A percentile compares a stretch with the other conserved stretches of the same genome.
Evolutionary conservation across 805 yeast species (phyloP).

Genomic region (Lipomyces spencermartinsiae): DNA sequence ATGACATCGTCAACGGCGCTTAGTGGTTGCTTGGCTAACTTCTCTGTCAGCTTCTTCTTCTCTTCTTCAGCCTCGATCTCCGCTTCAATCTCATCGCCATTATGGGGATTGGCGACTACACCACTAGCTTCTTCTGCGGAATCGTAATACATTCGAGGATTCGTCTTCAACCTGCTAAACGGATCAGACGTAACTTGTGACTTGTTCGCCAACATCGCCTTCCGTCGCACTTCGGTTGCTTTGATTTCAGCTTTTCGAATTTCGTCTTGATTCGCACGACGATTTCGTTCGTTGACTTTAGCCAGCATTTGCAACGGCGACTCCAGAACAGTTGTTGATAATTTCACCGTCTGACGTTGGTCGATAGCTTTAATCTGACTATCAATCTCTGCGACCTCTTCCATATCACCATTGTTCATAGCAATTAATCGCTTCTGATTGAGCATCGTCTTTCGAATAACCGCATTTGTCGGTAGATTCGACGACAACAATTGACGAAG

Average conservation of each 20-base stretch:
- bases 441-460: constrained; percentile 72
- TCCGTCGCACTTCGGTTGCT: constrained; percentile 59
- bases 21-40: constrained; percentile 29
- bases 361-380: constrained; percentile 45
- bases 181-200: constrained; percentile 64
- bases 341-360: constrained; percentile 12
- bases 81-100: constrained; percentile 56
- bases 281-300: constrained; percentile 81
- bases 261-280: constrained; percentile 76
- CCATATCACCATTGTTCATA: constrained; percentile 51
- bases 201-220: constrained; percentile 38
- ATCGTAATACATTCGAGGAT: constrained; percentile 77
- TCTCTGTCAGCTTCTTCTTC: constrained; percentile 49
- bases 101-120: constrained; percentile 55
- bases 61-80: constrained; percentile 50
- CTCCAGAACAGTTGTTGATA: constrained; percentile 17
- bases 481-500: constrained; percentile 70
- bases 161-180: constrained; percentile 86
- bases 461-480: constrained; percentile 72
- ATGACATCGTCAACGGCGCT: constrained; percentile 48
- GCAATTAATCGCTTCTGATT: constrained; percentile 81
- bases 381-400: constrained; percentile 46
- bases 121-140: constrained; percentile 57
- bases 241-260: constrained; percentile 80
- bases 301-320: constrained; percentile 55